Evolutionary conservation across 2,329 filamentous ascomycete genomes (phyloP), one percentile per base, ranked within the genome.

Genomic region (Colletotrichum noveboracense): DNA sequence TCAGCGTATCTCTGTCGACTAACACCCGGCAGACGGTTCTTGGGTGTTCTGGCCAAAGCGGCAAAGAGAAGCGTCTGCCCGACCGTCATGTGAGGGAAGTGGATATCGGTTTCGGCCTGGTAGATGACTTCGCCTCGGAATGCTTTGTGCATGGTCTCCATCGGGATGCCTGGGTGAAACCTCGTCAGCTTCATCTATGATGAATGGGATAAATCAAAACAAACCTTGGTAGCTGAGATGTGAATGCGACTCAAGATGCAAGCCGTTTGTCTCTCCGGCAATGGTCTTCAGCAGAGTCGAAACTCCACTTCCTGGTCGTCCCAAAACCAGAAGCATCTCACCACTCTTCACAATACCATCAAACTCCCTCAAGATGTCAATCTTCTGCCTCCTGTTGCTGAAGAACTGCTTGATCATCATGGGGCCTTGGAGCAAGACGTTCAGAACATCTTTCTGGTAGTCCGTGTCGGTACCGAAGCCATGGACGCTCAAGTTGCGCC

Each of bases 11-110:
- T 86, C 21, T 87, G 85, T 26, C 88, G 86, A 18, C 86, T 89
- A 72, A 93, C 90, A 7, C 90, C 91, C 38, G 89, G 87, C n/a
- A 92, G 88, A 14, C 91, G 84, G 60, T 93, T 91, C 8, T 89
- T 88, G 0, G 92, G 92, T 3, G 92, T 92, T 74, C 90, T 85
- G 0, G 90, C 90, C 78, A 89, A 89, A 2, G 93, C 85, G 0
- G 93, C 93, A 80, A 94, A 94, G 6, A 87, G 85, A 1, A 94
- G 82, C 0, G 93, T 94, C 76, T 93, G 87, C 7, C 90, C 89
- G 13, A 94, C 93, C 1, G 90, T 93, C 32, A 94, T 83, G 13
- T 91, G 91, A 2, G 93, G 89, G 74, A 93, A 93, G 80, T 94
- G 92, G 0, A 92, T 84, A 79, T 94, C 92, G 62, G 82, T 81